Conservation (phyloP, 2,329 filamentous ascomycete genomes). For the Penicillium fuscoglaucum region DNA sequence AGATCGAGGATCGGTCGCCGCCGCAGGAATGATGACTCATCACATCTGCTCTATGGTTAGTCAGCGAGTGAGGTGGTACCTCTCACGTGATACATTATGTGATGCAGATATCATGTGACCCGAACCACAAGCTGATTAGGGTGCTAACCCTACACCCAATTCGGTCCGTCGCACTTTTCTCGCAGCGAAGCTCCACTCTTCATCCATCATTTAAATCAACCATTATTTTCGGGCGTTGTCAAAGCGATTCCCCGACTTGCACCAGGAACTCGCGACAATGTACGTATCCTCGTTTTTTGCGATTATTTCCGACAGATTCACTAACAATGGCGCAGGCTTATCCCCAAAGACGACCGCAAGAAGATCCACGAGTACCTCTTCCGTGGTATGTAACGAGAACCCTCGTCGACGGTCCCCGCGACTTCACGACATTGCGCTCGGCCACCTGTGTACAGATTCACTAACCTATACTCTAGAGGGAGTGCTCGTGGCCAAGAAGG, state of each 20-base stretch:
- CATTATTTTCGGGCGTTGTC: slow-evolving; percentile 44
- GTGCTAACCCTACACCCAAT: slow-evolving; percentile 34
- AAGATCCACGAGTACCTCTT: slow-evolving; percentile 99
- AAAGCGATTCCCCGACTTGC: slow-evolving; percentile 56
- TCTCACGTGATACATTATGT: background rate
- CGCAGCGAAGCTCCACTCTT: slow-evolving; percentile 35
- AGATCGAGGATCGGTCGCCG: slow-evolving; percentile 15
- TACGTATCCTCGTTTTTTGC: slow-evolving; percentile 29
- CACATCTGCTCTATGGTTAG: background rate
- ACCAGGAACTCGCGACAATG: slow-evolving; percentile 57
- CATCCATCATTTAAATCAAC: slow-evolving; percentile 39
- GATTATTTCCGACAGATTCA: background rate
- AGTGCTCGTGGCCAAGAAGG: slow-evolving; percentile 96
- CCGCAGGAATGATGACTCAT: background rate
- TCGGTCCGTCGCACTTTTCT: slow-evolving; percentile 41
- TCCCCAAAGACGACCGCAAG: slow-evolving; percentile 99
- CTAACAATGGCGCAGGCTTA: slow-evolving; percentile 67
- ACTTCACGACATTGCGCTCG: slow-evolving; percentile 6
- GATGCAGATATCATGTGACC: slow-evolving; percentile 5
- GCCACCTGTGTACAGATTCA: slow-evolving; percentile 10
- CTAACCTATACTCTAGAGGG: slow-evolving; percentile 54
- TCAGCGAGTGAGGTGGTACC: too few relatives aligned
- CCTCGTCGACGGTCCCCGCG: slow-evolving; percentile 17
- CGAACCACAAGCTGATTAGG: slow-evolving; percentile 25
- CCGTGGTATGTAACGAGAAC: slow-evolving; percentile 62